Base-by-base conservation (phyloP, 208 protist genomes). In the Leishmania arabica region DNA sequence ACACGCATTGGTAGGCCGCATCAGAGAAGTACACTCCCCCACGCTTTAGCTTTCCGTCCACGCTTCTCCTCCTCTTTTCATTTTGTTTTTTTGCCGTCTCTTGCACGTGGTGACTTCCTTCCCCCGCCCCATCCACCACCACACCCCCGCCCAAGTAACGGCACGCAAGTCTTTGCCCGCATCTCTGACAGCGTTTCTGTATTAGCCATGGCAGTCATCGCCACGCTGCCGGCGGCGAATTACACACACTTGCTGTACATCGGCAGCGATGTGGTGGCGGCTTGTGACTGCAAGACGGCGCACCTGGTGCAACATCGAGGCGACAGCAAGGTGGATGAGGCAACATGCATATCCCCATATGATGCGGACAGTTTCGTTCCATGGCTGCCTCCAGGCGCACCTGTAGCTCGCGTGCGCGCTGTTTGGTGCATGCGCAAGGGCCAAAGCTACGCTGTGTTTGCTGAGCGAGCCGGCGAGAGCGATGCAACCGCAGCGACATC, bases 241-340 rank as follows among this genome's bases (percentile, higher is more conserved):
- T 95, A 89, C 80, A 78, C 84, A 27, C 77, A 81, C 3, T 74
- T 95, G 56, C 77, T 87, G 49, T 62, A 78, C 66, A 86, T 94
- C 37, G 60, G 76, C 45, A 79, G 78, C n/a, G 65, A 64, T 4
- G 74, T 82, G 27, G 79, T 92, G 69, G 89, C 90, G 13, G 91
- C 84, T 27, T 93, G 86, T 40, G 85, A 88, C 21, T 75, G 73
- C 15, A 74, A 84, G 60, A 82, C 85, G 2, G 83, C 87, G 31
- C 89, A 90, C 74, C 34, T 93, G 65, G 65, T 87, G 9, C 78
- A 80, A 31, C 58, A 77, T 47, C 68, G 49, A 9, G 85, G 37
- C 0, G 66, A 81, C 49, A 54, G 2, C 9, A 69, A 79, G 11
- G 66, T 79, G 27, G 69, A 79, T 6, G 69, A 84, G 53, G 75